Conservation (phyloP, 2,329 filamentous ascomycete genomes). For the Neoscytalidium dimidiatum region DNA sequence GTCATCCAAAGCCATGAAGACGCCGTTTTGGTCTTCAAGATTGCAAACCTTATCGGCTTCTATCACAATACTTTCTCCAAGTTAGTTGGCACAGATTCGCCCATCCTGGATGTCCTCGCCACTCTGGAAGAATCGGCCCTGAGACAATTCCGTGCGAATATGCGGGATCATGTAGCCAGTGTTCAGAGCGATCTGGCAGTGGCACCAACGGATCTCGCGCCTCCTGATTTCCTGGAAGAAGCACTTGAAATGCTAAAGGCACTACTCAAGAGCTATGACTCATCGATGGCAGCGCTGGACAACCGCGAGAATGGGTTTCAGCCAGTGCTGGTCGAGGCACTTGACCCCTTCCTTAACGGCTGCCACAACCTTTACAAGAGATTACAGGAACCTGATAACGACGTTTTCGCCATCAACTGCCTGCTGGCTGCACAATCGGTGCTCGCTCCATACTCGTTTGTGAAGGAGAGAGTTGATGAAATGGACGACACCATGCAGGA, state of each 20-base stretch:
- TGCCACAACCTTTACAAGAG: constrained; percentile 68
- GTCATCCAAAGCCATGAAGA: constrained; percentile 93
- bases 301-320: constrained; percentile 71
- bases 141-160: constrained; percentile 77
- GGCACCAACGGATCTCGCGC: constrained; percentile 70
- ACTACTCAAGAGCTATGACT: constrained; percentile 85
- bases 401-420: constrained; percentile 76
- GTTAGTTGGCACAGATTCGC: constrained; percentile 69
- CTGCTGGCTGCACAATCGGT: constrained; percentile 59
- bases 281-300: constrained; percentile 63
- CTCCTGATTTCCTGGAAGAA: constrained; percentile 78
- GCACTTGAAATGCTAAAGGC: constrained; percentile 75
- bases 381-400: constrained; percentile 60
- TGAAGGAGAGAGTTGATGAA: constrained; percentile 54
- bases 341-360: constrained; percentile 83
- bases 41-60: constrained; percentile 86
- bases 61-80: constrained; percentile 84
- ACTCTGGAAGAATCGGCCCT: constrained; percentile 75
- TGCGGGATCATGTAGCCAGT: constrained; percentile 76
- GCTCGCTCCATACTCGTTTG: constrained; percentile 66
- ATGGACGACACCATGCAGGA: constrained; percentile 60
- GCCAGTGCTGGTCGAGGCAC: constrained; percentile 72
- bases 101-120: constrained; percentile 68
- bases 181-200: constrained; percentile 72
- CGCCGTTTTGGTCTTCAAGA: constrained; percentile 81